Evolutionary conservation across 2,329 filamentous ascomycete genomes (phyloP), one percentile per base, ranked within the genome.

Genomic region (Penicillium sp.): DNA sequence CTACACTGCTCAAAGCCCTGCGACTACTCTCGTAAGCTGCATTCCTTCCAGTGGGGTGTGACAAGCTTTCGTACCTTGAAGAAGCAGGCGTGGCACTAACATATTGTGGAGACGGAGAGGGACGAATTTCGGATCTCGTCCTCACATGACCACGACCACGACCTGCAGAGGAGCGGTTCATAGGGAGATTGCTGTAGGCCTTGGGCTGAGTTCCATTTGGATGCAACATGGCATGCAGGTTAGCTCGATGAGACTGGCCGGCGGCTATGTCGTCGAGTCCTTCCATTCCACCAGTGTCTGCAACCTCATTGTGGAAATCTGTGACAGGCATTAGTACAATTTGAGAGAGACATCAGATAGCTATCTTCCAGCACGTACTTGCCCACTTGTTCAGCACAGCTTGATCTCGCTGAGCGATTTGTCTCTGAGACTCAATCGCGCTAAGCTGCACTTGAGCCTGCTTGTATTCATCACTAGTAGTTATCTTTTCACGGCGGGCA

Each of bases 191-290:
- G 25, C 14, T 18, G 11, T 45, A 39, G 13, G 16, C 22, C 4
- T n/a, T 33, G 4, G 25, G 33, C 16, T 45, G 42, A 8, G 16
- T 30, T 22, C 33, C 34, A 14, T 30, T 27, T 13, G 42, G 27
- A 30, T 45, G 42, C 25, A 45, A 16, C 34, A 39, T 45, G 16
- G 42, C 42, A 6, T 45, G 16, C 13, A 45, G 18, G 10, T 22
- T 38, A 30, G 42, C 42, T 14, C 42, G 42, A 27, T 45, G 42
- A 5, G 42, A 45, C 18, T 45, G 42, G 3, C 42, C 42, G 10
- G 16, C 19, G 10, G 16, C n/a, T 13, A 45, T 38, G 27, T 45
- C 42, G n/a, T 45, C 13, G 16, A 45, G 42, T 12, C 37, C 42
- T 13, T 45, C 42, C 25, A 39, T 45, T 16, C 33, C 42, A 4